Conservation (phyloP, 345 rosid genomes). For the Melaleuca alternifolia region DNA sequence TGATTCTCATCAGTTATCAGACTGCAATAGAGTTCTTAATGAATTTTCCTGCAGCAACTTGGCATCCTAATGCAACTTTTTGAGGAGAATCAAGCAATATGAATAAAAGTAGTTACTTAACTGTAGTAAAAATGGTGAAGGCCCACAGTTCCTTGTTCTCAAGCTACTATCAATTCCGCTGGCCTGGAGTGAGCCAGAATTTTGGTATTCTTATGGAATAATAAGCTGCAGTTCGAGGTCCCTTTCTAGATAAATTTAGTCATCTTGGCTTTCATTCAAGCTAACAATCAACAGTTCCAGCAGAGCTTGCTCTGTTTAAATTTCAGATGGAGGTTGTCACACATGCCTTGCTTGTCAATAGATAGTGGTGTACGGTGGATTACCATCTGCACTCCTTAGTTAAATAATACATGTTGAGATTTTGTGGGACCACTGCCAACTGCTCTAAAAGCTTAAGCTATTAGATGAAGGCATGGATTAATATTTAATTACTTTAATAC, state of each 20-base stretch:
- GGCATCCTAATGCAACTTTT: not conserved
- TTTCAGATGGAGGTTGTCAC: not conserved
- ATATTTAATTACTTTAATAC: too few relatives aligned
- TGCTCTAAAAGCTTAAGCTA: too few relatives aligned
- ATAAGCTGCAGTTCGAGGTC: not conserved
- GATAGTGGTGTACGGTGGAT: not conserved
- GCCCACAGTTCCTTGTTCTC: not conserved
- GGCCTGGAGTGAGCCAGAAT: not conserved
- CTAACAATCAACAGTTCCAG: not conserved
- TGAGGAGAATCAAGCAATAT: not conserved
- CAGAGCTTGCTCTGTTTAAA: not conserved
- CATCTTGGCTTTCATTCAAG: not conserved
- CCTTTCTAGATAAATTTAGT: not conserved
- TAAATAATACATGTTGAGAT: too few relatives aligned
- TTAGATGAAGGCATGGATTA: too few relatives aligned
- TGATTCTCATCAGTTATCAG: not conserved
- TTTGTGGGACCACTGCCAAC: too few relatives aligned
- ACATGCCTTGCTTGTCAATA: not conserved
- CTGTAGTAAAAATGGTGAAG: not conserved
- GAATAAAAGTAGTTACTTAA: not conserved
- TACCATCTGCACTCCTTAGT: not conserved
- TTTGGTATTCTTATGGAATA: not conserved
- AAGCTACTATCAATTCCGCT: not conserved
- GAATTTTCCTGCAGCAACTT: not conserved
- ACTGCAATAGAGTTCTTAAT: not conserved